phyloP scores from a whole-genome alignment of 2,329 filamentous ascomycete species.

The Fusarium equiseti region DNA sequence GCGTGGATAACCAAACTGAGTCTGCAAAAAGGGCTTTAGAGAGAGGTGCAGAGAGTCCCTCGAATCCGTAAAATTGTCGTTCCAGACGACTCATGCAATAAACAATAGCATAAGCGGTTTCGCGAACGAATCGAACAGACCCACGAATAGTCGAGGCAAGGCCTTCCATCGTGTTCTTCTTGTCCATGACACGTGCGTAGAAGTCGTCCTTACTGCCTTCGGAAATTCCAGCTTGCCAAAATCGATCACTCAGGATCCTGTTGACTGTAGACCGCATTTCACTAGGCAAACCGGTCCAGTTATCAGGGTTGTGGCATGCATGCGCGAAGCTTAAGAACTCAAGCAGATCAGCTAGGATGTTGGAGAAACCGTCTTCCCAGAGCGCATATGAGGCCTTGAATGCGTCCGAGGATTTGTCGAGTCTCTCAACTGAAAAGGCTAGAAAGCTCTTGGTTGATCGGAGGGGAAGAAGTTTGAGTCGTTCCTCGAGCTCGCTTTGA shows the following conservation, averaged over 20 bases:
- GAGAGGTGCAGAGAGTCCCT: slow-evolving; percentile 83
- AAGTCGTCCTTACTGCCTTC: slow-evolving; percentile 97
- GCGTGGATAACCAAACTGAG: slow-evolving; percentile 84
- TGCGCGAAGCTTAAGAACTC: slow-evolving; percentile 91
- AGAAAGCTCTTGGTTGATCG: slow-evolving; percentile 91
- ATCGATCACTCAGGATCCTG: slow-evolving; percentile 89
- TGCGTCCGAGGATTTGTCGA: slow-evolving; percentile 78
- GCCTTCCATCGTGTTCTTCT: slow-evolving; percentile 89
- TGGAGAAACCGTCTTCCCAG: slow-evolving; percentile 87
- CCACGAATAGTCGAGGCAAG: slow-evolving; percentile 94
- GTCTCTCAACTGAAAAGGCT: slow-evolving; percentile 90
- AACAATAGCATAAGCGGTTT: slow-evolving; percentile 93
- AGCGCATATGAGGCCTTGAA: slow-evolving; percentile 82
- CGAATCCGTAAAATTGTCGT: slow-evolving; percentile 89
- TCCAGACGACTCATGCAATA: slow-evolving; percentile 93
- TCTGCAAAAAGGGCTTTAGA: slow-evolving; percentile 87
- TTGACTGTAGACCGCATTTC: slow-evolving; percentile 84
- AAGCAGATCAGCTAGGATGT: slow-evolving; percentile 86
- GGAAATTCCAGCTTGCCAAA: slow-evolving; percentile 98
- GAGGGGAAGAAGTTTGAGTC: slow-evolving; percentile 81
- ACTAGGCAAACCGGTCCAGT: slow-evolving; percentile 81
- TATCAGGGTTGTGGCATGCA: slow-evolving; percentile 86
- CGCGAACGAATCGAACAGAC: slow-evolving; percentile 87
- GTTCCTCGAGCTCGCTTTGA: slow-evolving; percentile 82
- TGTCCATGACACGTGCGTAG: slow-evolving; percentile 89